A percentile compares a stretch with the other conserved stretches of the same genome.
phyloP scores from a whole-genome alignment of 805 yeast species.

The Grigorovia jiainica region DNA sequence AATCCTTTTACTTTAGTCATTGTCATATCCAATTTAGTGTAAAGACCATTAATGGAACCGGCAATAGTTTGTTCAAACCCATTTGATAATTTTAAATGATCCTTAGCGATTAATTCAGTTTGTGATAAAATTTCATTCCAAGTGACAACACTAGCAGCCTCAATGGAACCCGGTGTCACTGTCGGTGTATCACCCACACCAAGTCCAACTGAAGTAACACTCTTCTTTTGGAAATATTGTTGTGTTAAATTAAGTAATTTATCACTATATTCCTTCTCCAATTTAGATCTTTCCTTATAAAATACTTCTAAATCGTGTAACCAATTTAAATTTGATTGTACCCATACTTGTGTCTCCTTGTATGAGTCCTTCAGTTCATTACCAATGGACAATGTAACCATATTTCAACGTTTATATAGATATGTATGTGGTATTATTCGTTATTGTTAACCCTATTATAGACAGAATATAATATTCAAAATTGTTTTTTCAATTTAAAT shows the following conservation, averaged over 20 bases:
- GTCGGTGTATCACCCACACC: slow-evolving; percentile 89
- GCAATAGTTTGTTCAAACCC: slow-evolving; percentile 54
- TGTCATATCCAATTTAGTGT: slow-evolving; percentile 43
- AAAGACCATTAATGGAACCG: slow-evolving; percentile 48
- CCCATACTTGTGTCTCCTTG: slow-evolving; percentile 74
- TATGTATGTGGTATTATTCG: no score
- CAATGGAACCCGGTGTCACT: slow-evolving; percentile 91
- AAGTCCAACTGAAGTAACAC: slow-evolving; percentile 52
- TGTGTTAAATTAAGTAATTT: slow-evolving; percentile 55
- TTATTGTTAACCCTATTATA: no score
- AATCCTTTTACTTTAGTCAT: slow-evolving; percentile 47
- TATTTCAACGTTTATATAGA: background rate
- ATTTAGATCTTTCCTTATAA: slow-evolving; percentile 68
- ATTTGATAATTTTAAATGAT: slow-evolving; percentile 46
- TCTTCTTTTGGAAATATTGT: slow-evolving; percentile 68
- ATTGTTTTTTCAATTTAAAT: no score
- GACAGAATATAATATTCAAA: no score
- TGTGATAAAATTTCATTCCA: slow-evolving; percentile 85
- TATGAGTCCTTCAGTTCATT: slow-evolving; percentile 74
- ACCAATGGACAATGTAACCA: slow-evolving; percentile 39
- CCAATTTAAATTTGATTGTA: slow-evolving; percentile 62
- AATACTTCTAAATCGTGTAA: slow-evolving; percentile 70
- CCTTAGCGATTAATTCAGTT: slow-evolving; percentile 70
- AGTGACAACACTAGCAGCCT: slow-evolving; percentile 74
- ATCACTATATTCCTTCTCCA: slow-evolving; percentile 76